A percentile compares a stretch with the other conserved stretches of the same genome.
These are phyloP conservation scores for Trametes punicea DNA, from an alignment of 768 basidiomycete species.

Conservation along the genomic window DNA sequence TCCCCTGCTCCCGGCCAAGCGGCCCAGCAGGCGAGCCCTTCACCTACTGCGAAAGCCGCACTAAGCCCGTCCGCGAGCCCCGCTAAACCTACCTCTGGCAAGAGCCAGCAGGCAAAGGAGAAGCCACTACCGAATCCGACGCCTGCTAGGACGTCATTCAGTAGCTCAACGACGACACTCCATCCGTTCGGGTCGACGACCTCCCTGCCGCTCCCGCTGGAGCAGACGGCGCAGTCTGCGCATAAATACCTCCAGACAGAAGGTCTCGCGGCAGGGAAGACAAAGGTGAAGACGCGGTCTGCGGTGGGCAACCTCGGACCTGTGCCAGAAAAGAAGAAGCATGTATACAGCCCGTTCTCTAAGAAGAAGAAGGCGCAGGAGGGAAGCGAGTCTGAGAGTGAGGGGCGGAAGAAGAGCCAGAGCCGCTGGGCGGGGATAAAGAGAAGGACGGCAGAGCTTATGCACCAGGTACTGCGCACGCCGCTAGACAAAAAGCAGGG, in stretches of 20 bases:
- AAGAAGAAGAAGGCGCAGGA: slow-evolving; percentile 36
- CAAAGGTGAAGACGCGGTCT: slow-evolving; percentile 69
- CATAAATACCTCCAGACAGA: slow-evolving; percentile 63
- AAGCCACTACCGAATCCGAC: slow-evolving; percentile 5
- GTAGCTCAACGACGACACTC: slow-evolving; percentile 22
- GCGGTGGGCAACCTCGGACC: slow-evolving; percentile 43
- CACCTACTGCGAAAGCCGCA: not conserved
- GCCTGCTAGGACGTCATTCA: slow-evolving; percentile 11
- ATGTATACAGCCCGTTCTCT: slow-evolving; percentile 50
- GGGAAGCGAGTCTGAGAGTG: slow-evolving; percentile 35
- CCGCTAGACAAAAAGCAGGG: slow-evolving; percentile 55
- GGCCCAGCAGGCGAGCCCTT: slow-evolving; percentile 12
- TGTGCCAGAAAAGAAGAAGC: slow-evolving; percentile 39
- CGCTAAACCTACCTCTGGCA: slow-evolving; percentile 5
- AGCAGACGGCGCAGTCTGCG: slow-evolving; percentile 62
- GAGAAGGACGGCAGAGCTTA: slow-evolving; percentile 54
- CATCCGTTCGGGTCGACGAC: slow-evolving; percentile 35
- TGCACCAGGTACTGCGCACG: slow-evolving; percentile 64
- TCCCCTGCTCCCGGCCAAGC: slow-evolving; percentile 15
- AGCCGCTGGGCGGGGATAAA: slow-evolving; percentile 55
- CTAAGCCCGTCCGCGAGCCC: slow-evolving; percentile 24
- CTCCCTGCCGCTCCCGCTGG: slow-evolving; percentile 42
- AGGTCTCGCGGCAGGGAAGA: slow-evolving; percentile 46
- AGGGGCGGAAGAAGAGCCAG: slow-evolving; percentile 39
- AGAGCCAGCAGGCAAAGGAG: slow-evolving; percentile 1